Evolutionary conservation across 2,329 filamentous ascomycete genomes (phyloP).

Genomic region (Cadophora sp.): DNA sequence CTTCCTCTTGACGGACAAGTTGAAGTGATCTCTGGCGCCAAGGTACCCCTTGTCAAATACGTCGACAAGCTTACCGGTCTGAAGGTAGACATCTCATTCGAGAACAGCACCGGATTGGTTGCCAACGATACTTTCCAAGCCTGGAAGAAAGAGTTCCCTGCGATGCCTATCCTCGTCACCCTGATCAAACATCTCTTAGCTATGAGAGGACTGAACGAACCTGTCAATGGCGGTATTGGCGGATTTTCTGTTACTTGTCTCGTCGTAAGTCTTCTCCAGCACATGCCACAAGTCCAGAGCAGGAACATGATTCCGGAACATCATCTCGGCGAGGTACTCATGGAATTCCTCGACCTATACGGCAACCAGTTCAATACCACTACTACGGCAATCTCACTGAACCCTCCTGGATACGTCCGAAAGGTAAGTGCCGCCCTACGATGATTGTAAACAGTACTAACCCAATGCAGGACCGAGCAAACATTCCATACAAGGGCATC

Average conservation of each 20-base stretch:
- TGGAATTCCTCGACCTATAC: conserved; percentile 90
- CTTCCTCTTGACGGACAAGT: conserved; percentile 66
- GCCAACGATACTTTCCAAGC: conserved; percentile 81
- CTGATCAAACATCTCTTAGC: conserved; percentile 91
- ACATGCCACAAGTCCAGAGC: conserved; percentile 74
- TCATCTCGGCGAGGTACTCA: conserved; percentile 80
- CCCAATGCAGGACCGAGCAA: conserved; percentile 15
- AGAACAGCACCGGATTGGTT: conserved; percentile 82
- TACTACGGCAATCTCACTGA: conserved; percentile 75
- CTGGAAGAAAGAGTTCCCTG: conserved; percentile 82
- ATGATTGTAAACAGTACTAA: conserved; percentile 4
- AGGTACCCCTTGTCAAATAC: conserved; percentile 93
- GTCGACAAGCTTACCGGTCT: conserved; percentile 79
- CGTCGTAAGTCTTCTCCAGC: conserved; percentile 85
- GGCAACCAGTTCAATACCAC: conserved; percentile 80
- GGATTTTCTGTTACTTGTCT: conserved; percentile 95
- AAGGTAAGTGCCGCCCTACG: conserved; percentile 66
- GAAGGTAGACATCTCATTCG: conserved; percentile 92
- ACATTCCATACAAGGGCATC: conserved; percentile 57
- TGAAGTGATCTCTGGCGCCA: conserved; percentile 75
- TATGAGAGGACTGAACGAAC: conserved; percentile 91
- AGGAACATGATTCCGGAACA: conserved; percentile 63
- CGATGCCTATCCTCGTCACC: conserved; percentile 85
- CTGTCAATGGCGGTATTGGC: conserved; percentile 87
- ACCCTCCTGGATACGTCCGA: conserved; percentile 74